Evolutionary conservation across 306 rosid species (phyloP), one percentile per base, ranked within the genome.

Genomic region (Senna siamea): DNA sequence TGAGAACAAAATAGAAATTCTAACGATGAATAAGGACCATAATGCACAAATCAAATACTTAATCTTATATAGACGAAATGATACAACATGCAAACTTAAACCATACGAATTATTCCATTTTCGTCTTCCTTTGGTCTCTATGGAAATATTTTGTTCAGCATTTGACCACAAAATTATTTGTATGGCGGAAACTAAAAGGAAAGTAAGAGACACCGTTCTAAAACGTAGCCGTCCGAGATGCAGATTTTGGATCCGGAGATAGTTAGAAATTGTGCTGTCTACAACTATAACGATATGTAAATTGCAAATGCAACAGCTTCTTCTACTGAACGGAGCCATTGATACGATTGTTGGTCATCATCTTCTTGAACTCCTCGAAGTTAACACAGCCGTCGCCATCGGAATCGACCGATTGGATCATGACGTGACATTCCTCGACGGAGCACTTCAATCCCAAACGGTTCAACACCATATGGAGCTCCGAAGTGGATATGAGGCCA

Each of bases 381-480:
- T 86, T 90, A 35, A 95, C 99, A 72, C 86, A 80, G 2, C 90
- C 96, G 28, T 95, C 99, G 37, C 93, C 96, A 53, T 92, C 98
- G 11, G 89, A 80, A 44, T 95, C 99, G 0, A 95, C 97, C 51
- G 96, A 78, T 61, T 55, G 30, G 80, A 95, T 92, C 99, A 95
- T 95, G 4, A 69, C 77, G 67, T 69, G 50, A 30, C 99, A 90
- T 53, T 90, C 99, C 0, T 88, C 96, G 12, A 68, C 35, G 47
- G 90, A 72, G 64, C 91, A 89, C 11, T 43, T 79, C 88, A 92
- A 77, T 11, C 90, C 90, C 50, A 95, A 86, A 35, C 89, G 88
- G 55, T 75, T 88, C 78, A 95, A 82, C 43, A 95, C 98, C 48
- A 80, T 75, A 54, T 69, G 89, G 68, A 95, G 93, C 59, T 95